Conservation (phyloP, 768 basidiomycete species). For the Pisolithus albus region DNA sequence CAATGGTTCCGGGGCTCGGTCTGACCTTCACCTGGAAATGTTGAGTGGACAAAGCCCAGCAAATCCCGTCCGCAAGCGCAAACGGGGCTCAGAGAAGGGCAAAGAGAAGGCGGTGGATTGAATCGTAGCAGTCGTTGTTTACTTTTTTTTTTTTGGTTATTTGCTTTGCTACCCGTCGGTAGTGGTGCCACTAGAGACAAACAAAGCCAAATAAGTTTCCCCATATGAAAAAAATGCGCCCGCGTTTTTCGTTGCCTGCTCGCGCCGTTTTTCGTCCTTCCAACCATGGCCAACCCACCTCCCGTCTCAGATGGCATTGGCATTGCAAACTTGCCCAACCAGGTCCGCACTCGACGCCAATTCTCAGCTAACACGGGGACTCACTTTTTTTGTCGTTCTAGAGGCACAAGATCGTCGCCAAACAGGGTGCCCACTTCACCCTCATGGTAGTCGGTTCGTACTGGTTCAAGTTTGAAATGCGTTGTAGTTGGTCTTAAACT, state of each 20-base stretch:
- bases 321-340: conserved; percentile 96
- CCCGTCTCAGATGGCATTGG: conserved; percentile 71
- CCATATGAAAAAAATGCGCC: conserved; percentile 14
- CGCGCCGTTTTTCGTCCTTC: conserved; percentile 9
- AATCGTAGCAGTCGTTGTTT: no score
- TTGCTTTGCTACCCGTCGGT: not conserved
- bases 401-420: conserved; percentile 99
- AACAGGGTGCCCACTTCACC: conserved; percentile 95
- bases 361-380: conserved; percentile 6
- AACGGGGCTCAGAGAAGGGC: conserved; percentile 16
- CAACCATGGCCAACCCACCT: conserved; percentile 23
- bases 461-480: not conserved
- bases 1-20: not conserved
- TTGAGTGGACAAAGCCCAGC: conserved; percentile 1
- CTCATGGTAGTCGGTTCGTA: conserved; percentile 92
- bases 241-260: conserved; percentile 11
- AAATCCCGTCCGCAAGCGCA: conserved; percentile 8
- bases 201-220: conserved; percentile 17
- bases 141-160: no score
- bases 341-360: conserved; percentile 47
- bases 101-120: conserved; percentile 21
- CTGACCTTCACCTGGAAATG: conserved; percentile 1
- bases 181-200: conserved; percentile 16
- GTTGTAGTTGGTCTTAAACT: not conserved
- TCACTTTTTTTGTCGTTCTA: conserved; percentile 27